Base-by-base conservation (phyloP, 768 basidiomycete species). In the Trametes sanguinea region DNA sequence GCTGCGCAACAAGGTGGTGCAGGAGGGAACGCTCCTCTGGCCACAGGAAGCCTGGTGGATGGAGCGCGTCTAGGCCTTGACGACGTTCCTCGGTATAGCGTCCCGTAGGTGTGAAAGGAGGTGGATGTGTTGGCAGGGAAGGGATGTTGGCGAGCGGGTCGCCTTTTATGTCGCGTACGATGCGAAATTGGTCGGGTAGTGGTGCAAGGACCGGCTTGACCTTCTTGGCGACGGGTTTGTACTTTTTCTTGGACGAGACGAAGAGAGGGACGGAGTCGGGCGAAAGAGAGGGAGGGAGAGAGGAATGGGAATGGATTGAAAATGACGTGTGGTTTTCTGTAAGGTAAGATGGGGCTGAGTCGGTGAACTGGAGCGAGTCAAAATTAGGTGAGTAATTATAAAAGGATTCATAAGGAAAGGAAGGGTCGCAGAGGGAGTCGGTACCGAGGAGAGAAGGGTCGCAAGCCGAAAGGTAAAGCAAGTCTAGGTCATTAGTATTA, bases 251-350 rank as follows among this genome's bases (percentile, higher is more conserved):
- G 14, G 22, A 22, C 1, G 22, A 22, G 50, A 35, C 29, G 57
- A 22, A 54, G 29, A 44, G 22, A 14, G 60, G 60, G 22, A 22
- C 22, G 1, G 22, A 22, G 22, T 50, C 30, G 66, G 61, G 16
- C 1, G 78, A 76, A 0, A 80, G 1, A 2, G 44, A 39, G 44
- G 70, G 59, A 81, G 79, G 1, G 67, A 42, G 0, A 81, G 58
- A 13, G 46, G 37, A 35, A 37, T 53, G 47, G 17, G 51, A 47
- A 29, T 57, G 62, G 3, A 58, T 53, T 0, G 51, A 52, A 51
- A 46, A 17, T 29, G 14, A 57, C 7, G 30, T 40, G 14, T 32
- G 17, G 29, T 40, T 42, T 13, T 45, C 29, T 11, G 37, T 35
- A 30, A 37, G 22, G 42, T 51, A 57, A 0, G 50, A 11, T 10